Evolutionary conservation across 805 yeast species (phyloP), one percentile per base, ranked within the genome.

Genomic region (Phaffomyces antillensis): DNA sequence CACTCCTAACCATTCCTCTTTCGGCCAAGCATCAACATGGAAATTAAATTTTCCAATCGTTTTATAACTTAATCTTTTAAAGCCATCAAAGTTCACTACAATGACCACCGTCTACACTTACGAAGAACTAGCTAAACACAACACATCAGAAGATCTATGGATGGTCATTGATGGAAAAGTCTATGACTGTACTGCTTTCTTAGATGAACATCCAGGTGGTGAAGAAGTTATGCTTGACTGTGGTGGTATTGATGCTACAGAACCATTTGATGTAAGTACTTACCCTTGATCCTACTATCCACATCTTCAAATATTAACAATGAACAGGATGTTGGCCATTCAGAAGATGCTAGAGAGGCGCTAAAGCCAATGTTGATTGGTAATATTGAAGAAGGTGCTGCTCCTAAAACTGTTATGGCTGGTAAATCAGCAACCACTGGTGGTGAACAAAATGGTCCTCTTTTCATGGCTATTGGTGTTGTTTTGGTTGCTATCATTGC

Each of bases 331-430:
- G 90, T 93, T 62, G 99, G 99, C 32, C 99, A 93, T 69, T 88
- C 98, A 32, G 97, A 90, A 51, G 96, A 90, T 54, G 98, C 99
- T 36, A 80, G 81, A 55, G 93, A 83, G 56, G 72, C 83, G 54
- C 71, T 93, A 58, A 72, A 68, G 38, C 79, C 76, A 36, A 69
- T 88, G 60, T 71, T 76, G 54, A 75, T 93, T 47, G 99, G 99
- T 53, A 81, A 75, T 43, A 73, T 91, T 42, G 90, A 89, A 59
- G 86, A 81, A 40, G 74, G 75, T 35, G 76, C 77, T 51, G 60
- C 57, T 39, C 66, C 65, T n/a, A 58, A 51, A 15, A 50, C 49
- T 36, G 26, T 60, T 54, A 15, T 37, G 10, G 26, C 48, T 26
- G 54, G 56, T 28, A 47, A 52, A 7, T 38, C 59, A 28, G 53